Evolutionary conservation across 345 rosid species (phyloP).

Genomic region (Eucalyptus brandiana): DNA sequence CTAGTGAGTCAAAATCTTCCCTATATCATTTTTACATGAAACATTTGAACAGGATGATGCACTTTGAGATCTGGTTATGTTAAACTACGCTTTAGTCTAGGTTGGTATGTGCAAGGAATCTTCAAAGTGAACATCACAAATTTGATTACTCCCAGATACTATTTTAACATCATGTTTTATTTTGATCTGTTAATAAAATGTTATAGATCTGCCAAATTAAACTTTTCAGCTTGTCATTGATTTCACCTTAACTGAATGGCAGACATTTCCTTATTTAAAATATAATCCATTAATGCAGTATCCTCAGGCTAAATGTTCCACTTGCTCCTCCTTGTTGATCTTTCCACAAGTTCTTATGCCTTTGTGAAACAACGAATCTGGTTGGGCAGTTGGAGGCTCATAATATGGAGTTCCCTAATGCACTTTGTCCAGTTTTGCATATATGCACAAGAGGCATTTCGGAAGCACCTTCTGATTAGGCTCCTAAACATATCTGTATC

Average conservation of each 20-base stretch:
- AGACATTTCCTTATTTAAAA: background rate
- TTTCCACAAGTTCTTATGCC: background rate
- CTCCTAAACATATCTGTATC: background rate
- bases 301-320: background rate
- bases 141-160: background rate
- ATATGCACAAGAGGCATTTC: background rate
- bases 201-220: background rate
- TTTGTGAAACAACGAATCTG: background rate
- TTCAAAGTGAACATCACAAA: background rate
- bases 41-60: background rate
- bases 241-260: background rate
- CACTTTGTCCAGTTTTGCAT: background rate
- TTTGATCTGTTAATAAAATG: background rate
- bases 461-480: background rate
- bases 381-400: background rate
- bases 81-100: background rate
- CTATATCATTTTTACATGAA: background rate
- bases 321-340: background rate
- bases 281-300: background rate
- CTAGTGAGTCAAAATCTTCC: conserved; percentile 35
- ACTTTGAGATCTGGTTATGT: background rate
- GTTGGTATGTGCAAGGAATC: background rate
- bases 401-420: background rate
- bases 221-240: background rate
- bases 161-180: background rate